Conservation (phyloP, 192 early-diverging fungal genomes). For the Spinellus fusiger region DNA sequence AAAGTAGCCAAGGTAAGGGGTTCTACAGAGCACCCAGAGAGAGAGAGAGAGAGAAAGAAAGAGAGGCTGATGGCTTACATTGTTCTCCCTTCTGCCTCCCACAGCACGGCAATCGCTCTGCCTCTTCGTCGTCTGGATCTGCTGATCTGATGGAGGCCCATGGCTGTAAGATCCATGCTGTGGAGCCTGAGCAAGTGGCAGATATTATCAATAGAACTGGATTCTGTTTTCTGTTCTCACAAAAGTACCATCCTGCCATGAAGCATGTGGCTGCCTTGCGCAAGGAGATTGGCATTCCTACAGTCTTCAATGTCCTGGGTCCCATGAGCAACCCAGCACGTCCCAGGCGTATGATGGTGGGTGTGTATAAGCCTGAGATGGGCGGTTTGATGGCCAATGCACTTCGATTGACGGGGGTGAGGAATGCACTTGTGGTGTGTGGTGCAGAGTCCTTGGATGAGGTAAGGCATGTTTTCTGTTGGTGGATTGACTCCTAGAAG, state of each 20-base stretch:
- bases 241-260: constrained; percentile 89
- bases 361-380: constrained; percentile 77
- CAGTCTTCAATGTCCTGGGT: constrained; percentile 92
- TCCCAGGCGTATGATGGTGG: constrained; percentile 79
- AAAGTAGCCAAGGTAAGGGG: constrained; percentile 78
- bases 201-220: constrained; percentile 52
- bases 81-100: constrained; percentile 6
- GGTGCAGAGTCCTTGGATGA: constrained; percentile 89
- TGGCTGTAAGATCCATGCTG: constrained; percentile 63
- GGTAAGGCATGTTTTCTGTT: constrained; percentile 28
- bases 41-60: background rate
- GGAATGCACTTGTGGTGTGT: constrained; percentile 86
- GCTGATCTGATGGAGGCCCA: constrained; percentile 89
- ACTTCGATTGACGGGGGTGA: constrained; percentile 69
- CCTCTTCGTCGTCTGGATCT: constrained; percentile 87
- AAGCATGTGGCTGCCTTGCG: constrained; percentile 65
- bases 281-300: constrained; percentile 85
- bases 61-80: background rate
- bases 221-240: constrained; percentile 93
- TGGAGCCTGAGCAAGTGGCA: constrained; percentile 62
- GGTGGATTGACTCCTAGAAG: too few species aligned
- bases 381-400: constrained; percentile 82
- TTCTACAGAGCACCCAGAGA: background rate
- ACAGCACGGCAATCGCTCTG: constrained; percentile 88
- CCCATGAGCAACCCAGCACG: constrained; percentile 86